Percentiles rank a stretch among this genome's conserved stretches.
Evolutionary conservation across 2,329 filamentous ascomycete species (phyloP).

Genomic region (Pseudogymnoascus sp.): DNA sequence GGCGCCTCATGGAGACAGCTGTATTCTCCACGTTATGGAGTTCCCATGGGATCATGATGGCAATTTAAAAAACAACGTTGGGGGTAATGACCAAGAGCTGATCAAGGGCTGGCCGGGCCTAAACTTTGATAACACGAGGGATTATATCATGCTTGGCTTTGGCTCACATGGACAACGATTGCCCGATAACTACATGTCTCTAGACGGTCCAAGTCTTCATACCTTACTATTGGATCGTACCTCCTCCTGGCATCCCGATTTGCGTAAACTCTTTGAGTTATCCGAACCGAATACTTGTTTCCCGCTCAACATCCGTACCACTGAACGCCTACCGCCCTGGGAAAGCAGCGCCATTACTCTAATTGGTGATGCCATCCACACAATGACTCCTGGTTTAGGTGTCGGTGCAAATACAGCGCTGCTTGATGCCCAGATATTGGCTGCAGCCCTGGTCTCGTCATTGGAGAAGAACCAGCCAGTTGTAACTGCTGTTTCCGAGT

Average conservation of each 20-base stretch:
- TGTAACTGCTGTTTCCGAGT: neutral
- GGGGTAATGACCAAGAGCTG: conserved; percentile 10
- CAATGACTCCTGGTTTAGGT: conserved; percentile 19
- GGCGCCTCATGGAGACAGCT: neutral
- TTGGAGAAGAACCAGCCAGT: neutral
- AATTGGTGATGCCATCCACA: conserved; percentile 17
- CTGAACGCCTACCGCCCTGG: conserved; percentile 12
- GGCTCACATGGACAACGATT: neutral
- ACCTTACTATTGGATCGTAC: neutral
- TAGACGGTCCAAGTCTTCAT: neutral
- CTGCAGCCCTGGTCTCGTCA: neutral
- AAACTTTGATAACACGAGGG: neutral
- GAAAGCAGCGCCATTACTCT: conserved; percentile 10
- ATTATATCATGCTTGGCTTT: neutral
- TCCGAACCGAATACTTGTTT: conserved; percentile 11
- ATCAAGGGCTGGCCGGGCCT: neutral
- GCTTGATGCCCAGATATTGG: conserved; percentile 13
- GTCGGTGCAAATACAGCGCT: conserved; percentile 21
- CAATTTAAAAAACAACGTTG: conserved; percentile 10
- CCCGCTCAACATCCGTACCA: conserved; percentile 13
- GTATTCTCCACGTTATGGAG: neutral
- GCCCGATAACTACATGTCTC: neutral
- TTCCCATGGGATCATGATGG: neutral
- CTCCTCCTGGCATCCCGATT: conserved; percentile 12
- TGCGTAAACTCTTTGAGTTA: conserved; percentile 13